Base-by-base conservation (phyloP, 1,284 basidiomycete genomes). In the Bjerkandera adusta region DNA sequence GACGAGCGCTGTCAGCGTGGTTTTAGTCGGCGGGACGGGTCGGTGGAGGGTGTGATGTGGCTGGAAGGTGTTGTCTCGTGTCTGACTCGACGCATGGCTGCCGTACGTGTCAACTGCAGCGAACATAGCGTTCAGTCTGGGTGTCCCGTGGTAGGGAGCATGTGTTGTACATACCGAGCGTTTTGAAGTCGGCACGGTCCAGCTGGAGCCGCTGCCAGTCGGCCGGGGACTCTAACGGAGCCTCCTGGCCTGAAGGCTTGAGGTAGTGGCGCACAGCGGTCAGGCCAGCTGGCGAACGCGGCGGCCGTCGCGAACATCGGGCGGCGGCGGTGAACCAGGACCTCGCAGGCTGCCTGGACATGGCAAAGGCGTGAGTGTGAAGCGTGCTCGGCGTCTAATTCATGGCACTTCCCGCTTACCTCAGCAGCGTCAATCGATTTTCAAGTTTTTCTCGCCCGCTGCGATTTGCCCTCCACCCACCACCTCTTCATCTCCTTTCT, bases 1-100 rank as follows among this genome's bases (percentile, higher is more conserved):
- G 34, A 98, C 73, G 48, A 99, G 83, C 36, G 95, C 88, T 7
- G 93, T 95, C 36, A 96, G 73, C 1, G 93, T 92, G 49, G 86
- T 73, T 51, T 89, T 71, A 38, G 79, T 69, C 6, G 84, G 75
- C 18, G 72, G 63, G 5, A 76, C 64, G 12, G 91, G 86, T 54
- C 78, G 77, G 57, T 83, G 81, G 21, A 92, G 75, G 27, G 75
- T 63, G 56, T 94, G 83, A 55, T 87, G 79, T 2, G 91, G 83
- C 62, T 81, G 85, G 67, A 79, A 94, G 24, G 82, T 74, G 51
- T 78, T 88, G 18, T 83, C 70, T 15, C 82, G 73, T 26, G 74
- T 86, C 66, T 89, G 85, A 0, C 83, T 83, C 21, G 92, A 94
- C 24, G 92, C 92, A 60, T 90, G 81, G 43, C 78, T 65, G 33